A percentile compares a stretch with the other conserved stretches of the same genome.
Conservation (phyloP, 108 stramenopile species). For the Cylindrotheca closterium region DNA sequence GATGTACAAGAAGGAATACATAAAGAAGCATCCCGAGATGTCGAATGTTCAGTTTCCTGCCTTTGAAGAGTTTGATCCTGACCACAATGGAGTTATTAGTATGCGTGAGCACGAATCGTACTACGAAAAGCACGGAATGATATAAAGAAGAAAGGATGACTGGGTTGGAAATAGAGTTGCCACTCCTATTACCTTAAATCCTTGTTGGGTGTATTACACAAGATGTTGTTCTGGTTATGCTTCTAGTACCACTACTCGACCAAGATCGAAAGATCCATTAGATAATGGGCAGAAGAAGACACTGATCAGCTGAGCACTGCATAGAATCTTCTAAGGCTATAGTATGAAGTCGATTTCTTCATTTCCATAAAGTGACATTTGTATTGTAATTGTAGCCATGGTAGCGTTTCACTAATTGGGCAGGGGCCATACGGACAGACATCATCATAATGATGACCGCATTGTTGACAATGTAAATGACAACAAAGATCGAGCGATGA, state of each 20-base stretch:
- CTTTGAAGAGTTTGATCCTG: conserved; percentile 39
- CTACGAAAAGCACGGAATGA: conserved; percentile 19
- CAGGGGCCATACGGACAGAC: too few species aligned
- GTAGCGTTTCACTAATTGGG: too few species aligned
- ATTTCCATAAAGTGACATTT: too few species aligned
- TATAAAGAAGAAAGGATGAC: not conserved
- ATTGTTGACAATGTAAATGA: too few species aligned
- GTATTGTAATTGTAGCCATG: too few species aligned
- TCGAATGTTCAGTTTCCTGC: conserved; percentile 13
- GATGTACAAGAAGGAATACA: conserved; percentile 22
- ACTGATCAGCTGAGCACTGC: too few species aligned
- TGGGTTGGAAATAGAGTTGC: too few species aligned
- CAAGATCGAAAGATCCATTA: not conserved
- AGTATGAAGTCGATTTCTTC: too few species aligned
- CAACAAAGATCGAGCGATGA: too few species aligned
- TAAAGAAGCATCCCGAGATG: conserved; percentile 26
- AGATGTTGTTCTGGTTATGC: not conserved
- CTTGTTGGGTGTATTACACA: not conserved
- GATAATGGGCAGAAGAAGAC: too few species aligned
- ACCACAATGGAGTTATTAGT: conserved; percentile 30
- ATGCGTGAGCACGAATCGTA: conserved; percentile 23
- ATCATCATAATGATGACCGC: too few species aligned
- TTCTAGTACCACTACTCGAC: not conserved
- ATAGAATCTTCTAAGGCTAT: too few species aligned
- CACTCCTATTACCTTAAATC: not conserved